A percentile compares a stretch with the other conserved stretches of the same genome.
These are phyloP conservation scores for Nephelium lappaceum DNA, from an alignment of 345 rosid species.

Conservation along the genomic window DNA sequence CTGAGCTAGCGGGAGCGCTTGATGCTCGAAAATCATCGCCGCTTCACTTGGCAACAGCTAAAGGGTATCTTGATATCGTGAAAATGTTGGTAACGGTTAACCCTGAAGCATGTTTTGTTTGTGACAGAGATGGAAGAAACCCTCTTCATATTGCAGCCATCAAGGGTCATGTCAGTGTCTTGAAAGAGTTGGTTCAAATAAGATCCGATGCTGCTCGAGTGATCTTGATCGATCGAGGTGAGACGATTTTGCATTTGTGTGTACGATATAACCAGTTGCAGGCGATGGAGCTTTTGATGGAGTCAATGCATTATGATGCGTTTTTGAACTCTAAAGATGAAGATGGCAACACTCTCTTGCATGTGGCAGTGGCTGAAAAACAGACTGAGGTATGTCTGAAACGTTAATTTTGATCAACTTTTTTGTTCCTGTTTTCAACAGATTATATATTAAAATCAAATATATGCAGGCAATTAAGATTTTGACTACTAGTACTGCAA, in stretches of 20 bases:
- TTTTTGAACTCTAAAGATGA: no score
- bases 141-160: conserved; percentile 16
- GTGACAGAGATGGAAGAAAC: not conserved
- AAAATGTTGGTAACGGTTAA: conserved; percentile 4
- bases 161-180: not conserved
- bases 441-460: no score
- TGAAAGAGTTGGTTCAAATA: no score
- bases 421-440: no score
- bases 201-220: not conserved
- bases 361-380: no score
- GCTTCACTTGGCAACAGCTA: conserved; percentile 18
- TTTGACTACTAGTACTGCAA: no score
- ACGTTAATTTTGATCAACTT: no score
- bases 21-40: not conserved
- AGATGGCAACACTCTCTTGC: no score
- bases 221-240: not conserved
- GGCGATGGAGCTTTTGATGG: conserved; percentile 7
- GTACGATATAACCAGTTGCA: no score
- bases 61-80: conserved; percentile 8
- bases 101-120: not conserved
- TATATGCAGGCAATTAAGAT: no score
- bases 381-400: conserved; percentile 3
- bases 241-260: no score
- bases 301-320: no score
- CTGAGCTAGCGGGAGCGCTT: conserved; percentile 10